Evolutionary conservation across 441 rosid genomes (phyloP), one percentile per base, ranked within the genome.

Genomic region (Codiaeum variegatum): DNA sequence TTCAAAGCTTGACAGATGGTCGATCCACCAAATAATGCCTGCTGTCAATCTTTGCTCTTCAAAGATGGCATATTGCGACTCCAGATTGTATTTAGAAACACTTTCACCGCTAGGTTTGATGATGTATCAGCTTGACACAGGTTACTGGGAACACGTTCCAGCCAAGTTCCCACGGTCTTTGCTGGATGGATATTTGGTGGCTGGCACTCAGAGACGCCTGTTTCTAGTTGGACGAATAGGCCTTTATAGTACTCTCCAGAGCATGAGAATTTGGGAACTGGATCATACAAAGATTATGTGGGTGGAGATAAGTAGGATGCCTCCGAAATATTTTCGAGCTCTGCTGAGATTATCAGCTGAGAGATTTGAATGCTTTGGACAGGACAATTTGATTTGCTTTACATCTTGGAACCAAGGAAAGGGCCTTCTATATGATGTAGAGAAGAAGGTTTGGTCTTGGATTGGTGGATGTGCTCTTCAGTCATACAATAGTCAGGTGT

Each of bases 301-400:
- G 98, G 88, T 92, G 49, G 98, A 94, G 88, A 86, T 94, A 60
- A 90, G 92, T 84, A 89, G 95, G 79, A 94, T 91, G 98, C 96
- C 96, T 0, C 93, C 89, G 3, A 94, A 83, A 84, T 88, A 90
- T 81, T 94, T 90, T 75, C 86, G 95, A 71, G 90, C 92, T 64
- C 83, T 94, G 72, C 78, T 94, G 75, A 88, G 96, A 79, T 83
- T 91, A 73, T 91, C 98, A 0, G 98, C 98, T 44, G 98, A 94
- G 85, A 89, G 92, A 67, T 94, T 94, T 64, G 96, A 94, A 84
- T 94, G 98, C 85, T 89, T 91, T 80, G 97, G 97, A 64, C 97
- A 93, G 84, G 98, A 93, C 74, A 93, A 91, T 68, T 85, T 91
- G 79, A 93, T 93, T 40, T 91, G 97, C 73, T 93, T 93, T 78